Percentiles rank a stretch among this genome's conserved stretches.
Conservation (phyloP, 1,284 basidiomycete species). For the Marasmius oreades region DNA sequence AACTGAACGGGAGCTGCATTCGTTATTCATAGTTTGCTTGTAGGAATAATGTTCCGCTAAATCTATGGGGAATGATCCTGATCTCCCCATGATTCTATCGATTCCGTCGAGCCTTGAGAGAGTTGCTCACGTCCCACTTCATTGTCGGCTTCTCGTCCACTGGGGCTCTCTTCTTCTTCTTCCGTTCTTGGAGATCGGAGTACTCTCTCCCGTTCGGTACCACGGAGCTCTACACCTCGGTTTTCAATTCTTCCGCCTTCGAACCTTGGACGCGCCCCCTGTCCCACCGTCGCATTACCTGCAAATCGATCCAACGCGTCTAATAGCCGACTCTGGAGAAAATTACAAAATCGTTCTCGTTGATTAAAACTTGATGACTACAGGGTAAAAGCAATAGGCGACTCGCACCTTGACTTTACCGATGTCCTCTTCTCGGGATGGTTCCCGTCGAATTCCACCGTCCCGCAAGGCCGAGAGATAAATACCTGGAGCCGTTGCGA, state of each 20-base stretch:
- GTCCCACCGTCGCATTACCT: neutral
- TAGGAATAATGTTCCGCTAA: too few relatives aligned
- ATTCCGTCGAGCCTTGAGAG: slow-evolving; percentile 42
- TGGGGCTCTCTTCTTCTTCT: slow-evolving; percentile 1
- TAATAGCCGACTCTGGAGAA: neutral
- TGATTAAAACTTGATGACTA: too few relatives aligned
- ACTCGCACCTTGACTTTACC: neutral
- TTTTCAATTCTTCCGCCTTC: neutral
- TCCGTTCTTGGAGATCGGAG: neutral
- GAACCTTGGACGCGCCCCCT: neutral
- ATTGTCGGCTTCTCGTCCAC: too few relatives aligned
- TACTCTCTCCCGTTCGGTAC: neutral
- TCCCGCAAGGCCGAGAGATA: slow-evolving; percentile 45
- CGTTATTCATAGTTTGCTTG: too few relatives aligned
- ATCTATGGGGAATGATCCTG: too few relatives aligned
- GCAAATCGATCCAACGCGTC: neutral
- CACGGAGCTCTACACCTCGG: neutral
- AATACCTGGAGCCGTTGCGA: slow-evolving; percentile 42
- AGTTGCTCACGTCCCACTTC: slow-evolving; percentile 3
- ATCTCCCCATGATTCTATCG: slow-evolving; percentile 51
- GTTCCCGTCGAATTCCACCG: neutral
- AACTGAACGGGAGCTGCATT: too few relatives aligned
- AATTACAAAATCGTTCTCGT: too few relatives aligned
- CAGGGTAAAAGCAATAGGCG: neutral
- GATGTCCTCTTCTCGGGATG: neutral